These are phyloP conservation scores for Phaffia tasmanica DNA, from an alignment of 768 basidiomycete genomes.

Conservation along the genomic window DNA sequence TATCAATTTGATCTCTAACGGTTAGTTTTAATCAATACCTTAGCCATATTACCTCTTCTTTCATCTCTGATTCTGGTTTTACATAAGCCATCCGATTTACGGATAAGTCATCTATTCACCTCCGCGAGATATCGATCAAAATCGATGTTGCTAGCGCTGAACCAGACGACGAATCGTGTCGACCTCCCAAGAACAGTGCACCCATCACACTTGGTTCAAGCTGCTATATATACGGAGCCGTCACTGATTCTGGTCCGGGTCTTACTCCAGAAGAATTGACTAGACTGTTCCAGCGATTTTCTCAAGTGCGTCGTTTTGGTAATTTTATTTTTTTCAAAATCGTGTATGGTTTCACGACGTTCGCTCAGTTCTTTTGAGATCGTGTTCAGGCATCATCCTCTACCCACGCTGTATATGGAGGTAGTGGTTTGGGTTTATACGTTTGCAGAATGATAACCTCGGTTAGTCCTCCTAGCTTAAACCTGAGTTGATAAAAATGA, in stretches of 20 bases:
- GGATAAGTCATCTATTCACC: conserved; percentile 27
- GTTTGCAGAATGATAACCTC: conserved; percentile 38
- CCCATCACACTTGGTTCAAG: background rate
- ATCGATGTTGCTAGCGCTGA: conserved; percentile 35
- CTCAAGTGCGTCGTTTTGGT: background rate
- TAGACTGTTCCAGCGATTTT: background rate
- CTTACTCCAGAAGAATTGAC: background rate
- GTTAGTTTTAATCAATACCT: background rate
- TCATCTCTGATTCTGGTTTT: conserved; percentile 20
- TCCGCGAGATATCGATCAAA: conserved; percentile 35
- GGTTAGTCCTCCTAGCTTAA: background rate
- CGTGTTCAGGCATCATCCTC: conserved; percentile 32
- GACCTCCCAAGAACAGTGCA: conserved; percentile 28
- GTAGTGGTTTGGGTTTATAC: conserved; percentile 39
- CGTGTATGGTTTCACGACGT: conserved; percentile 40
- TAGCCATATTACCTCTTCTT: conserved; percentile 34
- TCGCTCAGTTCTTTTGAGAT: conserved; percentile 39
- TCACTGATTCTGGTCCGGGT: conserved; percentile 17
- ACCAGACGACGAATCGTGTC: conserved; percentile 34
- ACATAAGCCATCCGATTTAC: conserved; percentile 39
- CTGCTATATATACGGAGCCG: conserved; percentile 17
- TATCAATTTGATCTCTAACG: conserved; percentile 20
- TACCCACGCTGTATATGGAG: conserved; percentile 35
- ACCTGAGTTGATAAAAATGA: background rate
- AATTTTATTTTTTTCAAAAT: conserved; percentile 36